These are phyloP conservation scores for Friedmanniomyces simplex DNA, from an alignment of 495 filamentous ascomycete genomes.

Conservation along the genomic window DNA sequence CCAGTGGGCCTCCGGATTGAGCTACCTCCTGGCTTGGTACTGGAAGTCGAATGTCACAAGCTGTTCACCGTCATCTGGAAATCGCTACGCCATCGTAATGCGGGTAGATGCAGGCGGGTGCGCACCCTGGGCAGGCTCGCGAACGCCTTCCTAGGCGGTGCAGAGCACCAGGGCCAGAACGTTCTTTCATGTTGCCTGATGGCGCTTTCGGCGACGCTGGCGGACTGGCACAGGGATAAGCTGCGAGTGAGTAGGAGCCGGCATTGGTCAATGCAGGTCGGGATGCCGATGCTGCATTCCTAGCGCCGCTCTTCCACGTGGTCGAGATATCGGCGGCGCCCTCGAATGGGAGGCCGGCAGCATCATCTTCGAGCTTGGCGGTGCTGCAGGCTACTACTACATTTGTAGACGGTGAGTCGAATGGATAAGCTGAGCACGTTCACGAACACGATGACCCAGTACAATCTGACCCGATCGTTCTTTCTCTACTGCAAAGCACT, in stretches of 20 bases:
- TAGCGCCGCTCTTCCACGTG: neutral
- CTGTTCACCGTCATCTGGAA: neutral
- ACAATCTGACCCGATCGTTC: too few relatives aligned
- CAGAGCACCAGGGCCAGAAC: neutral
- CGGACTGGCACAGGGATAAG: neutral
- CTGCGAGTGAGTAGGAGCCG: neutral
- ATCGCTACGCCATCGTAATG: neutral
- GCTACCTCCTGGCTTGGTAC: too few relatives aligned
- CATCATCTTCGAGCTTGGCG: neutral
- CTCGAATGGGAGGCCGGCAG: neutral
- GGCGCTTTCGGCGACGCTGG: neutral
- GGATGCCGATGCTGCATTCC: neutral
- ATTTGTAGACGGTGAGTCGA: too few relatives aligned
- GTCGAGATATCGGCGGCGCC: neutral
- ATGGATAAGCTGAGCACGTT: too few relatives aligned
- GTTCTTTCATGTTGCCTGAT: neutral
- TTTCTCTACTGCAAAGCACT: too few relatives aligned
- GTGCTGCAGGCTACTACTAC: neutral
- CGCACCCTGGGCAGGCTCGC: neutral
- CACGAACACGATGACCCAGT: too few relatives aligned
- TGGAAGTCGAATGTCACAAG: too few relatives aligned
- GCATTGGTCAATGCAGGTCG: neutral
- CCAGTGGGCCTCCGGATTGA: too few relatives aligned
- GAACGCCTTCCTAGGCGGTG: neutral
- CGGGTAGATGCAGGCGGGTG: neutral